Conservation (phyloP, 371 early-diverging fungal genomes). For the Apophysomyces trapeziformis region DNA sequence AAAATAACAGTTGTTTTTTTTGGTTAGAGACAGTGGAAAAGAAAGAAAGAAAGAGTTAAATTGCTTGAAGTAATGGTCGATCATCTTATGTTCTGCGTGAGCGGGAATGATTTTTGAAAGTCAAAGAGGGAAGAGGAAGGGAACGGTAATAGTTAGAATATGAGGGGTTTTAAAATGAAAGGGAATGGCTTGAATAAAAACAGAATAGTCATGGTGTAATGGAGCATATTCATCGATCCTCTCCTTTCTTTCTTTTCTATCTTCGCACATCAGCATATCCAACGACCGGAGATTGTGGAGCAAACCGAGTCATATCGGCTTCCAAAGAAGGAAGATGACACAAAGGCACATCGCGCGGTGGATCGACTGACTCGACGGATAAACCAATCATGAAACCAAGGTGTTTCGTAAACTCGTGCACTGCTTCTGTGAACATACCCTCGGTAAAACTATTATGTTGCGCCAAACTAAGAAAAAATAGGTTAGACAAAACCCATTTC, state of each 20-base stretch:
- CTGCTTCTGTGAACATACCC: conserved; percentile 59
- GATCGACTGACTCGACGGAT: conserved; percentile 16
- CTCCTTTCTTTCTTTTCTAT: conserved; percentile 22
- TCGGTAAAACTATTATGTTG: conserved; percentile 59
- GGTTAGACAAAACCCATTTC: background rate
- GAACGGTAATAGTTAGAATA: background rate
- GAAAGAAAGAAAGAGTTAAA: background rate
- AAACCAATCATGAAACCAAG: conserved; percentile 75
- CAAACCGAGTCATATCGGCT: conserved; percentile 25
- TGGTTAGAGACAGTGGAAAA: background rate
- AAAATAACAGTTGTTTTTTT: background rate
- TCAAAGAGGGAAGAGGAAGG: conserved; percentile 1
- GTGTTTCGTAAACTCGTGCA: conserved; percentile 67
- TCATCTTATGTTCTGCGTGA: too few relatives aligned
- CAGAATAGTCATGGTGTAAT: conserved; percentile 12
- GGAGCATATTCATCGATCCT: too few relatives aligned
- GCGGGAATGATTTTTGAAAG: background rate
- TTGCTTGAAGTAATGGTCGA: too few relatives aligned
- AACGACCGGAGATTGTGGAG: conserved; percentile 37
- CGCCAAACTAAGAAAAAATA: conserved; percentile 45
- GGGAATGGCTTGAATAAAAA: conserved; percentile 1
- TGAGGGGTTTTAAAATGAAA: background rate
- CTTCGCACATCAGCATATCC: conserved; percentile 34
- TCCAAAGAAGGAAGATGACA: conserved; percentile 38
- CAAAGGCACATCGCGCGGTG: conserved; percentile 23